Evolutionary conservation across 2,329 filamentous ascomycete species (phyloP).

Genomic region (Diaporthe capsici): DNA sequence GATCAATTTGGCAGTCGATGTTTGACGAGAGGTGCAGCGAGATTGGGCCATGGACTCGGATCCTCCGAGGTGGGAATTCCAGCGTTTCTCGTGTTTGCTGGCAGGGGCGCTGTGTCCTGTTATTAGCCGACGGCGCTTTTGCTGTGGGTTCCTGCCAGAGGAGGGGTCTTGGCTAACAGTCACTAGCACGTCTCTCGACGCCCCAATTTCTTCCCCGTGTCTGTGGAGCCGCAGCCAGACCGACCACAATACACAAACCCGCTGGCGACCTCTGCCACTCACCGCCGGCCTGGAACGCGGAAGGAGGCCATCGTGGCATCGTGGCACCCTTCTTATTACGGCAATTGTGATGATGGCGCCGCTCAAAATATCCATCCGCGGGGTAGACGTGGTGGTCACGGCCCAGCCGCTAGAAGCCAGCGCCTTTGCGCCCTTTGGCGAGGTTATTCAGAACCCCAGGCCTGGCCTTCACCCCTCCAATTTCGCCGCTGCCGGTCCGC

Average conservation of each 20-base stretch:
- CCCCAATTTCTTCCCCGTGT: not conserved
- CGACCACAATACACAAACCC: not conserved
- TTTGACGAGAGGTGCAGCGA: conserved; percentile 31
- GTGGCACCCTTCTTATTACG: conserved; percentile 1
- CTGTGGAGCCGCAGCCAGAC: conserved; percentile 4
- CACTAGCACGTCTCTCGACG: not conserved
- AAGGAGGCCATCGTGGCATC: conserved; percentile 19
- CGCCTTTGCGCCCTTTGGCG: conserved; percentile 84
- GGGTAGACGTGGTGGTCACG: conserved; percentile 63
- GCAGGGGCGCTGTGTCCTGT: conserved; percentile 10
- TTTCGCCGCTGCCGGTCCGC: conserved; percentile 44
- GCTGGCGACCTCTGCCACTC: conserved; percentile 9
- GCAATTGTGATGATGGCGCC: conserved; percentile 38
- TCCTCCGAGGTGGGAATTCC: conserved; percentile 19
- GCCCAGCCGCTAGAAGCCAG: conserved; percentile 77
- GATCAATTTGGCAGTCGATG: conserved; percentile 24
- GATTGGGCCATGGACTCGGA: conserved; percentile 28
- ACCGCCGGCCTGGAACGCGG: conserved; percentile 10
- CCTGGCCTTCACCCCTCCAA: conserved; percentile 66
- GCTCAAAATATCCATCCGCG: conserved; percentile 59
- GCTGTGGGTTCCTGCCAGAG: not conserved
- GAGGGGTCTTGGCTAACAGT: not conserved
- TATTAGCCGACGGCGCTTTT: not conserved
- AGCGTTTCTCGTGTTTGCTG: conserved; percentile 24
- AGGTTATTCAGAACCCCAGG: conserved; percentile 82